These are phyloP conservation scores for Phallus indusiatus DNA, from an alignment of 768 basidiomycete species.

Conservation along the genomic window DNA sequence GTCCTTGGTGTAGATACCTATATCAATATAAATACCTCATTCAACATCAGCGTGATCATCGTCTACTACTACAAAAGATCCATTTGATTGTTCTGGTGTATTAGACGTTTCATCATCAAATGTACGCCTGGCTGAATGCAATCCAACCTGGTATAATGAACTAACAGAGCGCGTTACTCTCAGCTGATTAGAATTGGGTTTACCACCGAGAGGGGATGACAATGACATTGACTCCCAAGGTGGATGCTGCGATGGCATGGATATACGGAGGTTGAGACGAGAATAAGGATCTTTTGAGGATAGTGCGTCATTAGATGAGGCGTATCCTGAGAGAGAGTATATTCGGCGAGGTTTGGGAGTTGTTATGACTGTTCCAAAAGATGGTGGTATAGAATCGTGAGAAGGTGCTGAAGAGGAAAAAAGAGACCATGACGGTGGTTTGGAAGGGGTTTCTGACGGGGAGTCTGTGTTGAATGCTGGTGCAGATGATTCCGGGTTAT, in stretches of 20 bases:
- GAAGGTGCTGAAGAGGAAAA: conserved; percentile 23
- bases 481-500: conserved; percentile 29
- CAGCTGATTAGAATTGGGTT: not conserved
- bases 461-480: conserved; percentile 8
- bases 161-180: not conserved
- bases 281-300: conserved; percentile 31
- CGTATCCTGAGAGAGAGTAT: conserved; percentile 27
- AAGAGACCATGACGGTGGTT: conserved; percentile 27
- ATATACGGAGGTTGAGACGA: conserved; percentile 41
- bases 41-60: not conserved
- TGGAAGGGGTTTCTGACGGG: conserved; percentile 37
- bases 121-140: not conserved
- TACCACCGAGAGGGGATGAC: not conserved
- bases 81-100: not conserved
- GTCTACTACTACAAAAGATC: not conserved
- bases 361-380: conserved; percentile 66
- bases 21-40: not conserved
- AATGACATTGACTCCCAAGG: not conserved
- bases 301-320: conserved; percentile 13
- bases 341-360: conserved; percentile 47
- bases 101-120: not conserved
- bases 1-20: not conserved
- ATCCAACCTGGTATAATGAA: not conserved
- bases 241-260: conserved; percentile 42
- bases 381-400: conserved; percentile 26